A percentile compares a stretch with the other conserved stretches of the same genome.
Evolutionary conservation across 495 filamentous ascomycete species (phyloP).

Genomic region (Penicillium herquei): DNA sequence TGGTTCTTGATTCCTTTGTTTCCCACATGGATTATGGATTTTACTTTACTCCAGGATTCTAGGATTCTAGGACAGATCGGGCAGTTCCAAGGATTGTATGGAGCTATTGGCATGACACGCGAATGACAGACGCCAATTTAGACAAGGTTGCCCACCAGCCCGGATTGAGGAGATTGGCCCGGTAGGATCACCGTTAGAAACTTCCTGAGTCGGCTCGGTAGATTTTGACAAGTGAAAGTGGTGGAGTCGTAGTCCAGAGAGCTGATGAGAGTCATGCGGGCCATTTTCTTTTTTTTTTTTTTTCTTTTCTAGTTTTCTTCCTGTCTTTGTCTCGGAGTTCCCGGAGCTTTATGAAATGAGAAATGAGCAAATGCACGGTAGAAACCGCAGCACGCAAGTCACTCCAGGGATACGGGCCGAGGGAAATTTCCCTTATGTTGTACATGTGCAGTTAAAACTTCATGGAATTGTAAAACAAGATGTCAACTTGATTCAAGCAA

Average conservation of each 20-base stretch:
- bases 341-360: background rate
- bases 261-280: background rate
- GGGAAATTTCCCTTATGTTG: background rate
- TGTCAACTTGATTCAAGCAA: no score
- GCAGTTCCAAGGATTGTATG: background rate
- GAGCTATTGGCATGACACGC: background rate
- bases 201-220: slow-evolving; percentile 15
- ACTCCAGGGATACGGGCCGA: background rate
- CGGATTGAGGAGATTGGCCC: slow-evolving; percentile 14
- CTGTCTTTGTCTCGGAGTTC: background rate
- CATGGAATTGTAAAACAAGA: background rate
- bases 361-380: background rate
- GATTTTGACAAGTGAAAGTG: slow-evolving; percentile 13
- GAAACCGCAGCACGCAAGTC: background rate
- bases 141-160: slow-evolving; percentile 15
- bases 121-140: slow-evolving; percentile 17
- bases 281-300: background rate
- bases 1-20: background rate
- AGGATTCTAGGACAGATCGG: background rate
- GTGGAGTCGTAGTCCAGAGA: background rate
- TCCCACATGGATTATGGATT: background rate
- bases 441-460: background rate
- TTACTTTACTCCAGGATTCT: background rate
- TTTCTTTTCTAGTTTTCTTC: background rate
- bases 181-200: slow-evolving; percentile 7